Conservation (phyloP, 2,329 filamentous ascomycete genomes). For the Colletotrichum navitas region DNA sequence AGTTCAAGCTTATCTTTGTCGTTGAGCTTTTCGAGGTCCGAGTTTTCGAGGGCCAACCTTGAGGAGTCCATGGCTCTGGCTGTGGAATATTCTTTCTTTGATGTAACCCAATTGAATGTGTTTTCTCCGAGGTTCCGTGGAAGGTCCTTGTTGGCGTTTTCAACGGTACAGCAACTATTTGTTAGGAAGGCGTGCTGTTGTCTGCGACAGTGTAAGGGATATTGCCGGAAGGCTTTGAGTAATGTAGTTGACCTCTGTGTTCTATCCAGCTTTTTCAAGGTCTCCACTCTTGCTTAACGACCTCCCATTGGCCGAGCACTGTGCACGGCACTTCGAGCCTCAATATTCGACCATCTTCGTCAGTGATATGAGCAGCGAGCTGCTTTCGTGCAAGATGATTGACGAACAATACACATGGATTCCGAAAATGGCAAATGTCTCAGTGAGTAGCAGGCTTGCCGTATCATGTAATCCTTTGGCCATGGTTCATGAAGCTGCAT, state of each 20-base stretch:
- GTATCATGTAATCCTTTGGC: not conserved
- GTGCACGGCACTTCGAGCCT: not conserved
- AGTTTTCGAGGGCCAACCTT: constrained; percentile 58
- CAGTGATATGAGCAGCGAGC: not conserved
- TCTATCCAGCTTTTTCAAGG: constrained; percentile 20
- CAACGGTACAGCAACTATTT: not conserved
- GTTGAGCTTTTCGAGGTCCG: constrained; percentile 81
- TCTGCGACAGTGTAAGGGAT: not conserved
- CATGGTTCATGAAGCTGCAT: not conserved
- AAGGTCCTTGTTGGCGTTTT: not conserved
- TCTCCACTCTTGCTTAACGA: constrained; percentile 7
- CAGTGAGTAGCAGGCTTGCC: not conserved
- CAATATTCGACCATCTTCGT: not conserved
- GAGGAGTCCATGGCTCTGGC: constrained; percentile 52
- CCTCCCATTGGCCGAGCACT: constrained; percentile 6
- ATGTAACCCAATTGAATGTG: not conserved
- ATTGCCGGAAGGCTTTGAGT: not conserved
- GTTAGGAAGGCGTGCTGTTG: not conserved
- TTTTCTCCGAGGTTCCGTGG: too few relatives aligned
- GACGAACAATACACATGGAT: not conserved
- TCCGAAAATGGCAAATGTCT: too few relatives aligned
- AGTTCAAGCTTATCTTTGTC: constrained; percentile 89
- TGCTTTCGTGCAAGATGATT: not conserved
- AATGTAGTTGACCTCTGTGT: not conserved
- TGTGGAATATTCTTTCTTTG: not conserved